Conservation (phyloP, 192 early-diverging fungal species). For the Coemansia sp. region DNA sequence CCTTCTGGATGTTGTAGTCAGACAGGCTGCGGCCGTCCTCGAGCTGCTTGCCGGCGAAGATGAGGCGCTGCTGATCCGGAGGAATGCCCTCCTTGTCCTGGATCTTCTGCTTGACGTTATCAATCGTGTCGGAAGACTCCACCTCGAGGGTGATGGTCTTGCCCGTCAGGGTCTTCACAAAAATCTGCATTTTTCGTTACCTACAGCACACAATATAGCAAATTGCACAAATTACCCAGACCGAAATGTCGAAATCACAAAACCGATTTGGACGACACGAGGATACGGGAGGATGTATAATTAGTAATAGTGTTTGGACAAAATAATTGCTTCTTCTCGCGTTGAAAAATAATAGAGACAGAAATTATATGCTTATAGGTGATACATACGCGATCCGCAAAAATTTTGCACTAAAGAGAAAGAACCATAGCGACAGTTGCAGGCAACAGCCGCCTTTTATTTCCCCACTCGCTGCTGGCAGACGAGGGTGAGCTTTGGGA, state of each 20-base stretch:
- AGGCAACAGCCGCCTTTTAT: constrained; percentile 14
- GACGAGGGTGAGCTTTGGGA: no score
- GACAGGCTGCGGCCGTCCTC: constrained; percentile 71
- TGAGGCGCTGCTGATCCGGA: constrained; percentile 79
- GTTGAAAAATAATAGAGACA: constrained; percentile 20
- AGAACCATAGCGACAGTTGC: constrained; percentile 17
- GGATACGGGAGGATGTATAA: not conserved
- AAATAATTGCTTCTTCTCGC: constrained; percentile 53
- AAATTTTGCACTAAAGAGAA: constrained; percentile 54
- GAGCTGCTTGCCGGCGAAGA: constrained; percentile 81
- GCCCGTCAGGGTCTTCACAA: constrained; percentile 72
- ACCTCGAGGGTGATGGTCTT: constrained; percentile 92
- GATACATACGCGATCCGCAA: constrained; percentile 56
- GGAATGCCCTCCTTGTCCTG: constrained; percentile 87
- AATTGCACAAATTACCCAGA: not conserved
- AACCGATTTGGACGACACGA: not conserved
- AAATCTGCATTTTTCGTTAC: constrained; percentile 18
- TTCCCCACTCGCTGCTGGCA: no score
- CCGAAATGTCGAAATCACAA: constrained; percentile 5
- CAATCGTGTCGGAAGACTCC: constrained; percentile 69
- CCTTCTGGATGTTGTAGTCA: constrained; percentile 85
- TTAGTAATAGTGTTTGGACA: constrained; percentile 22
- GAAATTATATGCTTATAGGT: constrained; percentile 20
- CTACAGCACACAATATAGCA: not conserved
- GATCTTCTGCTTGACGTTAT: constrained; percentile 72